Evolutionary conservation across 805 yeast genomes (phyloP).

Genomic region (Torulaspora franciscae): DNA sequence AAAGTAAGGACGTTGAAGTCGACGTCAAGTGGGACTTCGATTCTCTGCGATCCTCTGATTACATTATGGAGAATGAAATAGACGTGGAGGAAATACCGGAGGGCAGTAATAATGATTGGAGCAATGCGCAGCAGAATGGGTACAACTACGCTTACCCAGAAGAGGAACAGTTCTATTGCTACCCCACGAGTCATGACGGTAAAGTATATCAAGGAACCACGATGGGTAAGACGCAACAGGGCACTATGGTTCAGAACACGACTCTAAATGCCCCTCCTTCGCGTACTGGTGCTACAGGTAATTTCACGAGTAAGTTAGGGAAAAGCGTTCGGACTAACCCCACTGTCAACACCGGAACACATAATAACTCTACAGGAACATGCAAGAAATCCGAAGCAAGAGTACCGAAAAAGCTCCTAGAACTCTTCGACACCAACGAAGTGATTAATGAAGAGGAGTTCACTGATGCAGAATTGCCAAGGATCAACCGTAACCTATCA

Average conservation of each 20-base stretch:
- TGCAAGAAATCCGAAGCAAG: constrained; percentile 23
- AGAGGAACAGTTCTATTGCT: constrained; percentile 29
- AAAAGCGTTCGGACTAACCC: constrained; percentile 34
- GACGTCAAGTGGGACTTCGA: constrained; percentile 87
- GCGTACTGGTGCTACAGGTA: constrained; percentile 19
- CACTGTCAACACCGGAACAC: constrained; percentile 22
- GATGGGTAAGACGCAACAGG: constrained; percentile 27
- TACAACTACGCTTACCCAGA: constrained; percentile 34
- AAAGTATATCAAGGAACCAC: constrained; percentile 31
- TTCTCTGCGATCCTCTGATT: constrained; percentile 67
- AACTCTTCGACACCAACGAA: constrained; percentile 57
- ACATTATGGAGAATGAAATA: constrained; percentile 66
- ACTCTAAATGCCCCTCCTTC: constrained; percentile 28
- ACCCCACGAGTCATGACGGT: constrained; percentile 22
- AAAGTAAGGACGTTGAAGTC: constrained; percentile 28
- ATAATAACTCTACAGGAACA: constrained; percentile 32
- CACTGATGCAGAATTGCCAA: constrained; percentile 20
- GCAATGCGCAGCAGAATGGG: constrained; percentile 22
- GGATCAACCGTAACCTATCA: constrained; percentile 15
- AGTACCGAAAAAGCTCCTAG: constrained; percentile 68
- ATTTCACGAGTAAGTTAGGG: constrained; percentile 21
- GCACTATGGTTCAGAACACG: constrained; percentile 26
- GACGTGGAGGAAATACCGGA: constrained; percentile 38
- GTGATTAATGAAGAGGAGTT: constrained; percentile 24
- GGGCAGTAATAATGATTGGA: constrained; percentile 27